Percentiles rank a stretch among this genome's conserved stretches.
Evolutionary conservation across 805 yeast genomes (phyloP).

Genomic region (Wickerhamiella sorbophila): DNA sequence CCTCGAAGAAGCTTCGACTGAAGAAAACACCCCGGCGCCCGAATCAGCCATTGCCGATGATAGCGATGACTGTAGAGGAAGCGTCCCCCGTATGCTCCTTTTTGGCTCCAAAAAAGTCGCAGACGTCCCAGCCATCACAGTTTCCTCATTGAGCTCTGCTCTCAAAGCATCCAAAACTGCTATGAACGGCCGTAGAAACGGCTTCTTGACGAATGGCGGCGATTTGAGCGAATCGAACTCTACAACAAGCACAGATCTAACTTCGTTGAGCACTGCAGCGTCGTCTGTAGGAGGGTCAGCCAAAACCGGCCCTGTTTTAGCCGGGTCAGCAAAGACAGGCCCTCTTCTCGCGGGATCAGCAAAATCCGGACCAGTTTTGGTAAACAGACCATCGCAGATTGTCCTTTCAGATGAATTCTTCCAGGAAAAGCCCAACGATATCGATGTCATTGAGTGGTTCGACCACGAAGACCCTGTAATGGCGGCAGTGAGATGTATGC

Average conservation of each 20-base stretch:
- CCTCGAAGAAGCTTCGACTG: neutral
- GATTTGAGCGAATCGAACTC: neutral
- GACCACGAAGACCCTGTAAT: constrained; percentile 15
- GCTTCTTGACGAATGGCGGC: neutral
- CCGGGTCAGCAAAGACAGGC: constrained; percentile 13
- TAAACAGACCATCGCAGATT: neutral
- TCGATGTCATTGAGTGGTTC: constrained; percentile 16
- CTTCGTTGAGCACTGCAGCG: neutral
- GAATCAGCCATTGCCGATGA: neutral
- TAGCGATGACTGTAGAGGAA: no score
- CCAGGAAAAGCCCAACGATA: constrained; percentile 12
- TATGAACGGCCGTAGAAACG: neutral
- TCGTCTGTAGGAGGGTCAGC: neutral
- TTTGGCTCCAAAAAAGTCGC: neutral
- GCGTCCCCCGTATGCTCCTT: neutral
- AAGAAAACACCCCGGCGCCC: neutral
- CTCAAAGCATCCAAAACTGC: neutral
- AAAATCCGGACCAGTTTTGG: constrained; percentile 1
- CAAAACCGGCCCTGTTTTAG: constrained; percentile 1
- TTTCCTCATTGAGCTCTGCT: neutral
- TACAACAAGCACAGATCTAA: neutral
- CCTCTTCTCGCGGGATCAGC: neutral
- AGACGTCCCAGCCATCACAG: neutral
- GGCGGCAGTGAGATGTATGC: constrained; percentile 22
- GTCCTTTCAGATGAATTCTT: constrained; percentile 15